These are phyloP conservation scores for Jatropha podagrica DNA, from an alignment of 441 rosid genomes.

Conservation along the genomic window DNA sequence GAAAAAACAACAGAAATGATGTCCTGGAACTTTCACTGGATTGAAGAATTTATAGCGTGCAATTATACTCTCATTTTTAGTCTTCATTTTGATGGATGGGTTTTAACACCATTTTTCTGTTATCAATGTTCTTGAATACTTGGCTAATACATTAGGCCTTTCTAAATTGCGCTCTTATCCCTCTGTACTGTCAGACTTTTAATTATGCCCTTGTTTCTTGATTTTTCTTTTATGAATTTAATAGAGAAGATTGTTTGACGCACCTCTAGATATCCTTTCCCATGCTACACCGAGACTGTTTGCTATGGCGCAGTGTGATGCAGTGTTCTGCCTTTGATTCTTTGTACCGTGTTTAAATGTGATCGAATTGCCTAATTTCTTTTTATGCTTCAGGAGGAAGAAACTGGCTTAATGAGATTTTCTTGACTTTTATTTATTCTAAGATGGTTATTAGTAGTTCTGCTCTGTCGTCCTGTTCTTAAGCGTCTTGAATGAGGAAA, in stretches of 20 bases:
- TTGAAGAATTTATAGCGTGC: not conserved
- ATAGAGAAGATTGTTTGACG: not conserved
- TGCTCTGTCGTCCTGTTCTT: too few species aligned
- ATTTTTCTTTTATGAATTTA: not conserved
- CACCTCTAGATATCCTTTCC: not conserved
- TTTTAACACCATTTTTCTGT: not conserved
- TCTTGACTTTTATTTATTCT: not conserved
- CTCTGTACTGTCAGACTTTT: not conserved
- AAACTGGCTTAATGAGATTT: not conserved
- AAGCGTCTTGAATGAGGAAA: too few species aligned
- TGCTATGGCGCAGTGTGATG: too few species aligned
- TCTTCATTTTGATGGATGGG: conserved; percentile 10
- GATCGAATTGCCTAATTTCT: too few species aligned
- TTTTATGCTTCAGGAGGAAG: too few species aligned
- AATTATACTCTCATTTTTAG: not conserved
- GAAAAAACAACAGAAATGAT: conserved; percentile 35
- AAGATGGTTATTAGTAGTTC: too few species aligned
- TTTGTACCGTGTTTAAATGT: too few species aligned
- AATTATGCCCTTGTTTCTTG: not conserved
- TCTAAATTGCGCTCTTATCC: not conserved
- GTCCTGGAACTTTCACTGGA: not conserved
- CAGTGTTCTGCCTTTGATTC: too few species aligned
- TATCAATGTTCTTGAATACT: not conserved
- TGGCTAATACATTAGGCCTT: not conserved
- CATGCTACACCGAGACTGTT: not conserved